Percentiles rank a stretch among this genome's conserved stretches.
Evolutionary conservation across 2,329 filamentous ascomycete genomes (phyloP).

Genomic region (Colletotrichum sp.): DNA sequence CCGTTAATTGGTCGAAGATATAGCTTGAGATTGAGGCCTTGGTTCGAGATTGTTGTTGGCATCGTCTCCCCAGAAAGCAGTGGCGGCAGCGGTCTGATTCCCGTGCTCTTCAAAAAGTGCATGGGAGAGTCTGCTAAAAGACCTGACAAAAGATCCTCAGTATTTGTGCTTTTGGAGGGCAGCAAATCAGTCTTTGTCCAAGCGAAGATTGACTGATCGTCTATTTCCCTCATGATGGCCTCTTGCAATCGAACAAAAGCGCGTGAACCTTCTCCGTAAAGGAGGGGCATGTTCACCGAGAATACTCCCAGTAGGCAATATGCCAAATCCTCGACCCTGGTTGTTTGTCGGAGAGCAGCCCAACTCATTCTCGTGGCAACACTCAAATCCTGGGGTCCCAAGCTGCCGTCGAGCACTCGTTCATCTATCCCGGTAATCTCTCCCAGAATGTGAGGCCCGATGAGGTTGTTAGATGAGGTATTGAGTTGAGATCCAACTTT

Average conservation of each 20-base stretch:
- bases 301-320: not conserved
- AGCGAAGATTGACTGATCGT: not conserved
- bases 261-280: not conserved
- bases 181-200: not conserved
- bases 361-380: not conserved
- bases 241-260: not conserved
- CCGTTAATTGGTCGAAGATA: not conserved
- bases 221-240: not conserved
- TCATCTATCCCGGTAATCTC: not conserved
- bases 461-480: not conserved
- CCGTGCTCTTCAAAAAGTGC: not conserved
- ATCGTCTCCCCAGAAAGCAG: not conserved
- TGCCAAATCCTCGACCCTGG: not conserved
- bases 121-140: not conserved
- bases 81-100: not conserved
- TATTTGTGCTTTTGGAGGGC: fast-evolving
- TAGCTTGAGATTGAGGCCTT: not conserved
- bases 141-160: fast-evolving
- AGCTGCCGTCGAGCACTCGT: not conserved
- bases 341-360: not conserved
- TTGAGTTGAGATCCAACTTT: not conserved
- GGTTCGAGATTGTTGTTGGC: not conserved
- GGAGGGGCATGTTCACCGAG: not conserved
- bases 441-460: not conserved
- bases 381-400: not conserved